Percentiles rank a stretch among this genome's conserved stretches.
Conservation (phyloP, 805 yeast species). For the Yarrowia sp. region DNA sequence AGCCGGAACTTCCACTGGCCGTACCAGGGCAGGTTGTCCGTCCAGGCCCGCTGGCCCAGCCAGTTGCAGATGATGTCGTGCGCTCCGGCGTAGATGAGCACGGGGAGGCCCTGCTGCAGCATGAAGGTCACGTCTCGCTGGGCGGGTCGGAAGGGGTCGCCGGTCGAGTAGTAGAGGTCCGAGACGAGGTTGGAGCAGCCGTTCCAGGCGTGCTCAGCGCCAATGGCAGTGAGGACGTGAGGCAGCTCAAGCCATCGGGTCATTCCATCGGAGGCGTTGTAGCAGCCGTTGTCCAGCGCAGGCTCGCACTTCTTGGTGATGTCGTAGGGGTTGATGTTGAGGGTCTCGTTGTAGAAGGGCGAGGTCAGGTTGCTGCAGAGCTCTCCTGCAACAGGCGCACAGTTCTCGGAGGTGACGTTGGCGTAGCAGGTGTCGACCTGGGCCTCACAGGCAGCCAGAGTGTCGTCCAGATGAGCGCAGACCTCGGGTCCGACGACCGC, state of each 20-base stretch:
- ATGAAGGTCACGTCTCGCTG: slow-evolving; percentile 55
- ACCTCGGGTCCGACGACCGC: slow-evolving; percentile 74
- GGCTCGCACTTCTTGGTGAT: slow-evolving; percentile 14
- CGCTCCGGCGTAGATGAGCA: slow-evolving; percentile 87
- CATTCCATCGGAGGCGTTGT: background rate
- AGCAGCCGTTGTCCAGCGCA: slow-evolving; percentile 11
- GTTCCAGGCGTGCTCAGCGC: slow-evolving; percentile 21
- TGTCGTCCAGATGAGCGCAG: slow-evolving; percentile 47
- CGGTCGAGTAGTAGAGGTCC: slow-evolving; percentile 39
- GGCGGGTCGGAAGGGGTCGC: slow-evolving; percentile 66
- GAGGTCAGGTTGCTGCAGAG: background rate
- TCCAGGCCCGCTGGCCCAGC: slow-evolving; percentile 87
- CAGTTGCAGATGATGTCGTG: slow-evolving; percentile 91
- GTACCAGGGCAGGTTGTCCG: slow-evolving; percentile 65
- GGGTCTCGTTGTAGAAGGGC: slow-evolving; percentile 16
- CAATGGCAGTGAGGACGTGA: background rate
- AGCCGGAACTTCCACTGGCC: slow-evolving; percentile 49
- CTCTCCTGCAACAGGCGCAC: background rate
- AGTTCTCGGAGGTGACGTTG: background rate
- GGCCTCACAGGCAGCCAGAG: background rate
- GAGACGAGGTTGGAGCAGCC: background rate
- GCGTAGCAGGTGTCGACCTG: background rate
- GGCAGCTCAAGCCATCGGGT: slow-evolving; percentile 7
- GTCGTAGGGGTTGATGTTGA: slow-evolving; percentile 17
- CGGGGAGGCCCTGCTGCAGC: slow-evolving; percentile 63